phyloP scores from a whole-genome alignment of 176 grass and related monocot genomes.

The Bromus sterilis region DNA sequence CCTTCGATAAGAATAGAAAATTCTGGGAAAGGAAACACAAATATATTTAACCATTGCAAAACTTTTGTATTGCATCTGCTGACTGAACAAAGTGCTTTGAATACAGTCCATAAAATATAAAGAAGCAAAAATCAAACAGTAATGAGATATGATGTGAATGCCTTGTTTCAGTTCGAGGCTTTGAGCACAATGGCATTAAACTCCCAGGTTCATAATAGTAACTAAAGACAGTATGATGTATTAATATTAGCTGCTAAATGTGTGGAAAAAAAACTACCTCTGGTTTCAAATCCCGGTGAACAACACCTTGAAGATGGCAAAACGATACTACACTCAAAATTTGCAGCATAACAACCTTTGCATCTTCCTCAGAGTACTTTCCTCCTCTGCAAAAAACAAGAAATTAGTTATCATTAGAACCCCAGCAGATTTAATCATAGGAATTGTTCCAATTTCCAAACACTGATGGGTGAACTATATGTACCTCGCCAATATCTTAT shows the following conservation, averaged over 20 bases:
- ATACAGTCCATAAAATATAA: constrained; percentile 5
- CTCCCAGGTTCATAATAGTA: neutral
- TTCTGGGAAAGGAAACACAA: constrained; percentile 47
- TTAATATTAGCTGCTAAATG: neutral
- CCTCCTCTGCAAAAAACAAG: constrained; percentile 58
- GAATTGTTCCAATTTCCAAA: constrained; percentile 5
- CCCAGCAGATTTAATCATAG: neutral
- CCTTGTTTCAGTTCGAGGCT: constrained; percentile 2
- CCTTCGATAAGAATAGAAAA: constrained; percentile 88
- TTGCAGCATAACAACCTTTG: constrained; percentile 84
- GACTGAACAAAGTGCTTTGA: neutral
- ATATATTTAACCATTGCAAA: constrained; percentile 17
- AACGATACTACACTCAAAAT: constrained; percentile 92
- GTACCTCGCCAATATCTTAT: constrained; percentile 92
- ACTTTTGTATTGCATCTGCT: neutral
- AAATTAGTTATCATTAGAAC: constrained; percentile 3
- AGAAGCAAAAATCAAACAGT: constrained; percentile 1
- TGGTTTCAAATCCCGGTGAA: constrained; percentile 97
- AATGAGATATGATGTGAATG: neutral
- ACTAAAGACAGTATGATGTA: neutral
- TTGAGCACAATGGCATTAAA: neutral
- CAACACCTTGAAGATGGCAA: constrained; percentile 99
- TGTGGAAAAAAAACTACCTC: constrained; percentile 51
- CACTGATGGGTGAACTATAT: neutral
- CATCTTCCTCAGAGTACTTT: constrained; percentile 99